Base-by-base conservation (phyloP, 495 filamentous ascomycete genomes). In the Ascobolus immersus region DNA sequence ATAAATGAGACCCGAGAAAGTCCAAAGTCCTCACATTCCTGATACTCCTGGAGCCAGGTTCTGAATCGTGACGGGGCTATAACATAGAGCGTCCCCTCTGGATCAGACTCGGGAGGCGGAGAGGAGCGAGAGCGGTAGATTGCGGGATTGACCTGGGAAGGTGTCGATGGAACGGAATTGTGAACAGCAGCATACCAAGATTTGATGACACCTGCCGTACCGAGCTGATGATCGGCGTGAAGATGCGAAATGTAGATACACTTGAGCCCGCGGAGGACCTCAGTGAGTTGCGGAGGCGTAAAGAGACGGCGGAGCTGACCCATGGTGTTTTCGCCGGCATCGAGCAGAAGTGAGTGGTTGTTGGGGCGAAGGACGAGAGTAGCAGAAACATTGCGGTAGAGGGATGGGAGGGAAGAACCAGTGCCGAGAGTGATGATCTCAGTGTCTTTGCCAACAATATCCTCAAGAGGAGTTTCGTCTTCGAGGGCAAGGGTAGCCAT, bases 181-280 rank as follows among this genome's bases (percentile, higher is more conserved):
- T 61, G 64, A 38, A 58, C 70, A 22, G 53, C 55, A 12, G 58
- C 45, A 37, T 73, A 69, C 69, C 78, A 84, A 12, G 76, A 76
- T 48, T 62, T 71, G 44, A 99, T 71, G 17, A 93, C 55, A 12
- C 72, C 62, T 17, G 61, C 60, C 0, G 70, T 77, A 20, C 86
- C 86, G 13, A 94, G 64, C 45, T 99, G 86, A 52, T 99, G 86
- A 55, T 99, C 86, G 18, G 86, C 86, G 47, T 99, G 86, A 33
- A 84, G 54, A 52, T 99, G 86, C 46, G 76, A 84, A 47, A 99
- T 84, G 73, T 77, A 93, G 34, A 99, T 74, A 41, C 67, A 62
- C 23, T 73, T 76, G 17, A 99, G 58, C 37, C 91, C 76, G 34
- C 57, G 56, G 9, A 94, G 55, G 8, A 92, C 56, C 21, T 69